Evolutionary conservation across 805 yeast genomes (phyloP).

Genomic region (Wickerhamiella australiensis): DNA sequence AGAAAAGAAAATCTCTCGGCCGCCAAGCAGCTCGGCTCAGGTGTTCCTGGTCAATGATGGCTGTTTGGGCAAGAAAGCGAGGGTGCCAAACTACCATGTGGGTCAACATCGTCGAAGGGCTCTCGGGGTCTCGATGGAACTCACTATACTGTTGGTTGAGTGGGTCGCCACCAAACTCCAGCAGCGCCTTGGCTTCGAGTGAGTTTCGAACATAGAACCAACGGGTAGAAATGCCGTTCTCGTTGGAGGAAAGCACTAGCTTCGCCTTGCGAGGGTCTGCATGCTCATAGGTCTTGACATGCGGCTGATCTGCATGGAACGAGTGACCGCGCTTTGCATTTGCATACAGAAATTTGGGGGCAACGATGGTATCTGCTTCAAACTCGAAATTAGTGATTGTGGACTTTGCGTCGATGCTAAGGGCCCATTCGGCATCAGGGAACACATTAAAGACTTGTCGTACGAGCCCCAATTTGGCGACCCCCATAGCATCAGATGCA

Average conservation of each 20-base stretch:
- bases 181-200: slow-evolving; percentile 42
- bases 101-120: slow-evolving; percentile 36
- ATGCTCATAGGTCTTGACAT: slow-evolving; percentile 55
- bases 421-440: slow-evolving; percentile 71
- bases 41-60: slow-evolving; percentile 21
- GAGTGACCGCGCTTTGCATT: slow-evolving; percentile 55
- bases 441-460: slow-evolving; percentile 85
- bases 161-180: slow-evolving; percentile 65
- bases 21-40: background rate
- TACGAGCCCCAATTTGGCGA: slow-evolving; percentile 47
- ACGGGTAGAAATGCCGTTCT: slow-evolving; percentile 44
- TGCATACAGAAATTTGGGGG: slow-evolving; percentile 44
- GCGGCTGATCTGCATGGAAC: slow-evolving; percentile 52
- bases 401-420: slow-evolving; percentile 68
- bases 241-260: slow-evolving; percentile 55
- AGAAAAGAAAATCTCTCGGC: background rate
- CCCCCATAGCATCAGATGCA: slow-evolving; percentile 28
- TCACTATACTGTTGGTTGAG: slow-evolving; percentile 48
- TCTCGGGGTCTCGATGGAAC: slow-evolving; percentile 34
- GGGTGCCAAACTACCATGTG: slow-evolving; percentile 90
- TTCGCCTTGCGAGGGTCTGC: slow-evolving; percentile 42
- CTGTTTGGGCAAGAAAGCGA: slow-evolving; percentile 49
- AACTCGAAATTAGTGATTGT: slow-evolving; percentile 53
- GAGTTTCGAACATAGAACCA: slow-evolving; percentile 57
- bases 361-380: slow-evolving; percentile 42